phyloP scores from a whole-genome alignment of 345 rosid species.

The Alliaria petiolata region DNA sequence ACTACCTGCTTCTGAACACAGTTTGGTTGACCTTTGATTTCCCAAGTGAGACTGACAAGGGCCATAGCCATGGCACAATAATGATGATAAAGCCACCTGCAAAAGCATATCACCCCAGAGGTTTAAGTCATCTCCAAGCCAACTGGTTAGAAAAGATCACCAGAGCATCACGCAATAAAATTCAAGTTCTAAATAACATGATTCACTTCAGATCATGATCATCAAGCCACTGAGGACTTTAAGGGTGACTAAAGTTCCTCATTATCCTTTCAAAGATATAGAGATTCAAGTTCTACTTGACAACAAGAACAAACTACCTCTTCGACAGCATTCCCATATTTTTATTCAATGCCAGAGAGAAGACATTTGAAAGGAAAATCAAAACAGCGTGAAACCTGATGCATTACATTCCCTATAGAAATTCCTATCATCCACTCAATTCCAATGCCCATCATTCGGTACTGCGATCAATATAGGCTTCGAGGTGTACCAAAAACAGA shows the following conservation, averaged over 20 bases:
- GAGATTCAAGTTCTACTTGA: slow-evolving; percentile 3
- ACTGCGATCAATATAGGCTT: background rate
- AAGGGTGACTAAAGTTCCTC: background rate
- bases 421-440: background rate
- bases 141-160: background rate
- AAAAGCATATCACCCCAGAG: slow-evolving; percentile 24
- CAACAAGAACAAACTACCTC: background rate
- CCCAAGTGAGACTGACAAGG: slow-evolving; percentile 98
- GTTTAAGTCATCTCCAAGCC: background rate
- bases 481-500: background rate
- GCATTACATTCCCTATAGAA: background rate
- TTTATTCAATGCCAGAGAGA: background rate
- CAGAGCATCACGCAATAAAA: background rate
- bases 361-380: background rate
- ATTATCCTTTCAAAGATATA: background rate
- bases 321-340: background rate
- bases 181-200: background rate
- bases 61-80: slow-evolving; percentile 97
- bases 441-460: background rate
- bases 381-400: background rate
- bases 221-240: background rate
- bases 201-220: background rate
- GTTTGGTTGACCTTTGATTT: slow-evolving; percentile 92
- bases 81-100: slow-evolving; percentile 99
- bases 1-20: slow-evolving; percentile 95